Base-by-base conservation (phyloP, 2,329 filamentous ascomycete species). In the Cladophialophora bantiana region DNA sequence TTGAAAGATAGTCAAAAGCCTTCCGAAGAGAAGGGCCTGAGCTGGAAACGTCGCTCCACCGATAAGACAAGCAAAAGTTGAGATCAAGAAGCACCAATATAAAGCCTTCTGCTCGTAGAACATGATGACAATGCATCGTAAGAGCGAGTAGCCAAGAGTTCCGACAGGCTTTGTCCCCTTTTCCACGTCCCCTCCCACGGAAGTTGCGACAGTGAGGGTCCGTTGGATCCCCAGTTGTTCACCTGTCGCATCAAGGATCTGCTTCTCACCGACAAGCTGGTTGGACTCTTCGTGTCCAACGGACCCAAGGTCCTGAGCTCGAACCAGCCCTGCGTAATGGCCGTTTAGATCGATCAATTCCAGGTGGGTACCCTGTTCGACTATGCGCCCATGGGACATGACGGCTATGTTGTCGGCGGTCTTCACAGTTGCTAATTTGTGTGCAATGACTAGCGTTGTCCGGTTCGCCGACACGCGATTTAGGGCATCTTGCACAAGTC, bases 391-490 rank as follows among this genome's bases (percentile, higher is more conserved):
- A 71, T 89, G 85, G 57, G 89, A 84, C 61, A 96, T 78, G 0
- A 96, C 92, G 3, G 93, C 82, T 60, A 96, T 96, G 42, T 88
- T 87, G 74, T 96, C 90, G 4, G 92, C 92, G 68, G 89, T 88
- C 81, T 89, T 88, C 62, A 92, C 87, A 0, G 90, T 92, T 0
- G 89, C 90, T 35, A 92, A 78, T 15, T 89, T 86, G 75, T 91
- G 89, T 0, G 92, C 93, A 59, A 94, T 91, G 56, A 93, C 86
- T 12, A 95, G 85, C 0, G 92, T 89, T 0, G 90, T 91, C 4
- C 91, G 84, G 4, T 82, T 84, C 4, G 85, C 79, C 0, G 90
- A 85, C 0, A 89, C 80, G 5, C 79, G 78, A 62, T 83, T 81
- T 5, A 87, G 78, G 0, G 85, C 84, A 50, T 80, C 77, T 71